These are phyloP conservation scores for Pyricularia sp. DNA, from an alignment of 2,329 filamentous ascomycete species.

Conservation along the genomic window DNA sequence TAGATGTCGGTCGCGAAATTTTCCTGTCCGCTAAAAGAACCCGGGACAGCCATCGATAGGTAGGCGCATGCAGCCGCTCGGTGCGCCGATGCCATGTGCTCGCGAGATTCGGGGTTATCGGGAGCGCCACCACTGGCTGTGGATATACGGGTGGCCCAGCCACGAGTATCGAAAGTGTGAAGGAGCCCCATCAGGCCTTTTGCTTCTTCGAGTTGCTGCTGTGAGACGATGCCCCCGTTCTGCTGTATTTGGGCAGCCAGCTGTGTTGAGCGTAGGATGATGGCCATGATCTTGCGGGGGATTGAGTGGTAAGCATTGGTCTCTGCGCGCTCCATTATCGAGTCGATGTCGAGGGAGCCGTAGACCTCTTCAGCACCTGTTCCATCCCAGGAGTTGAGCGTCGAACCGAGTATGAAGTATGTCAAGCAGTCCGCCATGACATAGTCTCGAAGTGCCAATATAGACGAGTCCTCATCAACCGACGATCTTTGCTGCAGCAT, in stretches of 20 bases:
- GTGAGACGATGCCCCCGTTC: neutral
- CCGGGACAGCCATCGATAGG: slow-evolving; percentile 25
- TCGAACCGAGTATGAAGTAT: slow-evolving; percentile 36
- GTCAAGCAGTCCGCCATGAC: slow-evolving; percentile 39
- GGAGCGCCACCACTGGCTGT: slow-evolving; percentile 23
- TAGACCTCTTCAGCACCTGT: slow-evolving; percentile 24
- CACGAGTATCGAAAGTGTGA: neutral
- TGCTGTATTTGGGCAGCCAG: slow-evolving; percentile 19
- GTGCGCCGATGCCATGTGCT: slow-evolving; percentile 67
- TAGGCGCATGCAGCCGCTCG: slow-evolving; percentile 28
- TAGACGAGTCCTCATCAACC: slow-evolving; percentile 12
- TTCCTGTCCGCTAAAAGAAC: slow-evolving; percentile 10
- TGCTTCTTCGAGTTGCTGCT: neutral
- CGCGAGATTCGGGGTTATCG: slow-evolving; percentile 34
- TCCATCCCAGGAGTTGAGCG: slow-evolving; percentile 18
- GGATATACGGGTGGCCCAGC: slow-evolving; percentile 3
- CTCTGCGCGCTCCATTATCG: slow-evolving; percentile 28
- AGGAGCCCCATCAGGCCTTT: neutral
- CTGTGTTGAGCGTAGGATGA: slow-evolving; percentile 31
- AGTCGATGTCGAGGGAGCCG: slow-evolving; percentile 24
- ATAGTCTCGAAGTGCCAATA: slow-evolving; percentile 30
- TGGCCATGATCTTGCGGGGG: slow-evolving; percentile 32
- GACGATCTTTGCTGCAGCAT: slow-evolving; percentile 19
- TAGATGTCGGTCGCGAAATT: slow-evolving; percentile 35
- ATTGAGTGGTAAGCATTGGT: slow-evolving; percentile 38